Conservation (phyloP, 768 basidiomycete species). For the Rhizopogon roseolus region DNA sequence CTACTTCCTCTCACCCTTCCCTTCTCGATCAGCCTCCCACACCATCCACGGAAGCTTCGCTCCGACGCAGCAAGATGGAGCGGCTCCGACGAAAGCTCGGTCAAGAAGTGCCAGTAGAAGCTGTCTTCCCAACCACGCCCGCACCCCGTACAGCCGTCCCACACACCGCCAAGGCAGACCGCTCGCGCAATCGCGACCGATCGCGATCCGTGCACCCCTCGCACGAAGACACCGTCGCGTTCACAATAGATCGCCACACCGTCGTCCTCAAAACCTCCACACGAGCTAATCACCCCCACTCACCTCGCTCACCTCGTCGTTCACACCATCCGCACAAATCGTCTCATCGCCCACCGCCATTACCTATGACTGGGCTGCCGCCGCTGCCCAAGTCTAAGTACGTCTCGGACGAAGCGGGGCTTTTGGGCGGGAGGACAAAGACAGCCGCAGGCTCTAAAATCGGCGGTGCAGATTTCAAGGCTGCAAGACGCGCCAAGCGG, state of each 20-base stretch:
- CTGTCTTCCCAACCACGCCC: conserved; percentile 46
- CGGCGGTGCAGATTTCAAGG: conserved; percentile 25
- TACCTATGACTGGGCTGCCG: conserved; percentile 12
- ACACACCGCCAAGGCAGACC: not conserved
- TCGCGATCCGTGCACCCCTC: conserved; percentile 2
- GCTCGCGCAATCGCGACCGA: conserved; percentile 4
- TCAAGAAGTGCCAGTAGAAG: conserved; percentile 53
- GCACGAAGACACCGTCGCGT: conserved; percentile 16
- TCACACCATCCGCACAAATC: conserved; percentile 13
- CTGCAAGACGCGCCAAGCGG: conserved; percentile 21
- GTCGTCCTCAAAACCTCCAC: conserved; percentile 14
- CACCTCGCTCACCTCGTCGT: conserved; percentile 2
- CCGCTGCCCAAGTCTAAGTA: conserved; percentile 20
- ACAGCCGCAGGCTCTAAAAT: conserved; percentile 19
- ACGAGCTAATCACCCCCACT: conserved; percentile 13
- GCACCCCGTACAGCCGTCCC: conserved; percentile 9
- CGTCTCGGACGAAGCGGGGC: conserved; percentile 8
- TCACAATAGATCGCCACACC: conserved; percentile 23
- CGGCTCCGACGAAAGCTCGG: conserved; percentile 58
- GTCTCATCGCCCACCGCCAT: conserved; percentile 21
- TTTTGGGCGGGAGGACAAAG: conserved; percentile 17
- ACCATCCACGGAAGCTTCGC: conserved; percentile 30
- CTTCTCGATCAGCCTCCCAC: conserved; percentile 17
- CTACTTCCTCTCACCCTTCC: conserved; percentile 10
- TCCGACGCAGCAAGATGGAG: conserved; percentile 59